phyloP scores from a whole-genome alignment of 257 asterid genomes.

The Solanum tarapatanum region DNA sequence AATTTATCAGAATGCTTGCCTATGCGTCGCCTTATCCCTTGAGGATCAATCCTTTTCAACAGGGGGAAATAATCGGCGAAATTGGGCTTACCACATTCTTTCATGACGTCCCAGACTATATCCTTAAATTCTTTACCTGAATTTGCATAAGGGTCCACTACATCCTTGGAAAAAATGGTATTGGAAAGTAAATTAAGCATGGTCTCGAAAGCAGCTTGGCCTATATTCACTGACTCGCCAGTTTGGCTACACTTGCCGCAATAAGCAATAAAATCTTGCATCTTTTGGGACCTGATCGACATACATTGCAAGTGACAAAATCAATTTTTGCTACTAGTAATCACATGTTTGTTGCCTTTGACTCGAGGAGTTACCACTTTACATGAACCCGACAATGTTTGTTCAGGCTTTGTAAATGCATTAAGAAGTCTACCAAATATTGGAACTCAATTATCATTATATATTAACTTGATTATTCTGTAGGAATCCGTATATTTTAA shows the following conservation, averaged over 20 bases:
- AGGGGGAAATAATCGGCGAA: slow-evolving; percentile 45
- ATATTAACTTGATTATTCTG: background rate
- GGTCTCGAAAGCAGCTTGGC: slow-evolving; percentile 47
- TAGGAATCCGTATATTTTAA: background rate
- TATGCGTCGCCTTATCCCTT: slow-evolving; percentile 39
- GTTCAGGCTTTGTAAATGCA: no score
- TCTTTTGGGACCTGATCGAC: slow-evolving; percentile 27
- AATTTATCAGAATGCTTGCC: slow-evolving; percentile 21
- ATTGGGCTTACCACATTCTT: slow-evolving; percentile 56
- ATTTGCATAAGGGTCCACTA: slow-evolving; percentile 41
- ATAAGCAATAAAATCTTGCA: slow-evolving; percentile 49
- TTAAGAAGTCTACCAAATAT: no score
- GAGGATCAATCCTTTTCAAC: slow-evolving; percentile 38
- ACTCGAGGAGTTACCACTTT: background rate
- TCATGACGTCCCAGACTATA: slow-evolving; percentile 33
- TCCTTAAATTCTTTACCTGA: slow-evolving; percentile 58
- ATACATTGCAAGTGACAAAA: slow-evolving; percentile 2
- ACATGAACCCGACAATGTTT: no score
- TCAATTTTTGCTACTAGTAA: background rate
- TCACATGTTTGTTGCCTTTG: background rate
- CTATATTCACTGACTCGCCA: slow-evolving; percentile 41
- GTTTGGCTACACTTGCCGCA: slow-evolving; percentile 30
- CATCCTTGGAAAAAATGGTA: slow-evolving; percentile 43
- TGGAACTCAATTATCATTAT: background rate
- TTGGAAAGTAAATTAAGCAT: slow-evolving; percentile 37